A percentile compares a stretch with the other conserved stretches of the same genome.
These are phyloP conservation scores for Didymellaceae sp. DNA, from an alignment of 2,329 filamentous ascomycete species.

Conservation along the genomic window DNA sequence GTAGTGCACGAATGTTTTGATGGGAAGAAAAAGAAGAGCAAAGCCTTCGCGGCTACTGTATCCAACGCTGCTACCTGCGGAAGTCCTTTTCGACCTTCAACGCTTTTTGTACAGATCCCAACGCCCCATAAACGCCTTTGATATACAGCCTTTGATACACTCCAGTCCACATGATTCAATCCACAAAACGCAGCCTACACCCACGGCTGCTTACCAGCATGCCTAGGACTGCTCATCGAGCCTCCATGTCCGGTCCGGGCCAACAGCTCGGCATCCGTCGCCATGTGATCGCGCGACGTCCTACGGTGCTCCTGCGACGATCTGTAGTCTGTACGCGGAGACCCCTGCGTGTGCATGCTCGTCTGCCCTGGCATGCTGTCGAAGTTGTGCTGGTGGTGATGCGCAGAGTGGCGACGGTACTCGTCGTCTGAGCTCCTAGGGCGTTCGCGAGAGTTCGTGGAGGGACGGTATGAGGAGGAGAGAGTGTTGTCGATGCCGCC, in stretches of 20 bases:
- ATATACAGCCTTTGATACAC: too few relatives aligned
- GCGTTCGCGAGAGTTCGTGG: slow-evolving; percentile 4
- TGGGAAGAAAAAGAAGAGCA: too few relatives aligned
- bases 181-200: too few relatives aligned
- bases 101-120: too few relatives aligned
- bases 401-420: neutral
- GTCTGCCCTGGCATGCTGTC: slow-evolving; percentile 4
- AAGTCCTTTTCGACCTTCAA: too few relatives aligned
- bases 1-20: too few relatives aligned
- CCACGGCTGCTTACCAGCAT: slow-evolving; percentile 4
- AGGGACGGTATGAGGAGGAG: slow-evolving; percentile 1
- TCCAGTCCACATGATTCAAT: too few relatives aligned
- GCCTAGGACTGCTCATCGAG: slow-evolving; percentile 1
- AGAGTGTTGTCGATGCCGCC: slow-evolving; percentile 8
- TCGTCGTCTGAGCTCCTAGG: slow-evolving; percentile 9
- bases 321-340: neutral
- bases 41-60: too few relatives aligned
- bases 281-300: slow-evolving; percentile 10
- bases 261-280: slow-evolving; percentile 10
- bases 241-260: slow-evolving; percentile 8
- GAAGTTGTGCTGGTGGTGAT: neutral
- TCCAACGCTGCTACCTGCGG: too few relatives aligned
- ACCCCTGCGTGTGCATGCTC: slow-evolving; percentile 1
- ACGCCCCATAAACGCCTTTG: too few relatives aligned
- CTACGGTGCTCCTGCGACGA: slow-evolving; percentile 1